Conservation (phyloP, 495 filamentous ascomycete genomes). For the Aspergillus conjunctus region DNA sequence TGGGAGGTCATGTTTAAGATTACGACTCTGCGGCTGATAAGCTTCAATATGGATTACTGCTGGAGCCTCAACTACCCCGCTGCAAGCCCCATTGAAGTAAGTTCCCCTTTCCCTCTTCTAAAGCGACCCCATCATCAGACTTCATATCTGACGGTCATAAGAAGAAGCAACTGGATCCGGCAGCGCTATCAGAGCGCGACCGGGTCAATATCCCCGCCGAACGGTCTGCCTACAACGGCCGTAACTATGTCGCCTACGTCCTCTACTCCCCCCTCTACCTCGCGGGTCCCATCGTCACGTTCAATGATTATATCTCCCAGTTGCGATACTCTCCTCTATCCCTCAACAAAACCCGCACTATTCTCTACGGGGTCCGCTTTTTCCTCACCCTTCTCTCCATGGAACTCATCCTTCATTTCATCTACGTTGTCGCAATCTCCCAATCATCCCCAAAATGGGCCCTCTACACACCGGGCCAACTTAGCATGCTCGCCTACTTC, state of each 20-base stretch:
- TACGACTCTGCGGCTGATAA: constrained; percentile 88
- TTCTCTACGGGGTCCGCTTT: constrained; percentile 85
- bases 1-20: constrained; percentile 98
- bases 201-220: constrained; percentile 75
- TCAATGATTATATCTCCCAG: constrained; percentile 98
- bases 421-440: constrained; percentile 92
- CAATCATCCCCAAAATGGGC: constrained; percentile 78
- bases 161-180: constrained; percentile 96
- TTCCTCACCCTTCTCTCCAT: constrained; percentile 78
- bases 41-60: constrained; percentile 96
- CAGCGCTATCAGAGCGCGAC: constrained; percentile 82
- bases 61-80: constrained; percentile 76
- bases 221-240: constrained; percentile 65
- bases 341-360: constrained; percentile 65
- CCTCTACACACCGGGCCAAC: constrained; percentile 82
- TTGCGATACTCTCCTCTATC: constrained; percentile 68
- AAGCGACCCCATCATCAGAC: background rate
- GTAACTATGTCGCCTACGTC: constrained; percentile 85
- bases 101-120: constrained; percentile 26
- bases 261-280: constrained; percentile 94
- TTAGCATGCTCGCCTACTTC: constrained; percentile 91
- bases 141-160: constrained; percentile 67
- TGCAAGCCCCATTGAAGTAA: constrained; percentile 81
- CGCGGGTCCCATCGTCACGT: constrained; percentile 89
- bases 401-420: constrained; percentile 91